Percentiles rank a stretch among this genome's conserved stretches.
Conservation (phyloP, 2,329 filamentous ascomycete species). For the Drechslera avenae region DNA sequence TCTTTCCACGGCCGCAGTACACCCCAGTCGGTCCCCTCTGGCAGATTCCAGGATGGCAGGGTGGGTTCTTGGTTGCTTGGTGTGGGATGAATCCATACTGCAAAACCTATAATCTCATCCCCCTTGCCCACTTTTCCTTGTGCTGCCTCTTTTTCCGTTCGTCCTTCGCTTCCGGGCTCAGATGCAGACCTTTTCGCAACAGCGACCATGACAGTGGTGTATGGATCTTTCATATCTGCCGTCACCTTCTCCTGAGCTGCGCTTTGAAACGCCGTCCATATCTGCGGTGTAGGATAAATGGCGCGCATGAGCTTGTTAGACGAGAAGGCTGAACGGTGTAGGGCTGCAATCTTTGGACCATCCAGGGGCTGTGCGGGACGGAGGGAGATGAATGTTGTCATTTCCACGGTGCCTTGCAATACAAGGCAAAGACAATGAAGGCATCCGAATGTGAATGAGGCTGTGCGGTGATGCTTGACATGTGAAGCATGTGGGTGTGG, state of each 20-base stretch:
- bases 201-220: slow-evolving; percentile 10
- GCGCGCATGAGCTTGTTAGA: slow-evolving; percentile 12
- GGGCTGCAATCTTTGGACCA: slow-evolving; percentile 2
- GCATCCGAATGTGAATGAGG: too few relatives aligned
- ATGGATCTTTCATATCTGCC: slow-evolving; percentile 7
- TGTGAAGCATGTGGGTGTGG: not conserved
- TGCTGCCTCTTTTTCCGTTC: not conserved
- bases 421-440: too few relatives aligned
- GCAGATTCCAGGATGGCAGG: slow-evolving; percentile 9
- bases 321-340: slow-evolving; percentile 12
- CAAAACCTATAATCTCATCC: slow-evolving; percentile 6
- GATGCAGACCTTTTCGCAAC: not conserved
- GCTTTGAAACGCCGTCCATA: slow-evolving; percentile 7
- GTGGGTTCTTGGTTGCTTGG: not conserved
- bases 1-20: slow-evolving; percentile 9
- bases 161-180: not conserved
- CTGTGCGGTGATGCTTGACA: too few relatives aligned
- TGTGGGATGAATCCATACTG: slow-evolving; percentile 9
- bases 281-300: slow-evolving; percentile 11
- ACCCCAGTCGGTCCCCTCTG: slow-evolving; percentile 9
- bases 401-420: not conserved
- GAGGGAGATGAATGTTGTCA: not conserved
- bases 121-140: not conserved
- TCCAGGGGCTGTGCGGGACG: slow-evolving; percentile 1
- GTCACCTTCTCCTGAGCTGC: slow-evolving; percentile 7